These are phyloP conservation scores for Hypericum perforatum DNA, from an alignment of 345 rosid species.

Conservation along the genomic window DNA sequence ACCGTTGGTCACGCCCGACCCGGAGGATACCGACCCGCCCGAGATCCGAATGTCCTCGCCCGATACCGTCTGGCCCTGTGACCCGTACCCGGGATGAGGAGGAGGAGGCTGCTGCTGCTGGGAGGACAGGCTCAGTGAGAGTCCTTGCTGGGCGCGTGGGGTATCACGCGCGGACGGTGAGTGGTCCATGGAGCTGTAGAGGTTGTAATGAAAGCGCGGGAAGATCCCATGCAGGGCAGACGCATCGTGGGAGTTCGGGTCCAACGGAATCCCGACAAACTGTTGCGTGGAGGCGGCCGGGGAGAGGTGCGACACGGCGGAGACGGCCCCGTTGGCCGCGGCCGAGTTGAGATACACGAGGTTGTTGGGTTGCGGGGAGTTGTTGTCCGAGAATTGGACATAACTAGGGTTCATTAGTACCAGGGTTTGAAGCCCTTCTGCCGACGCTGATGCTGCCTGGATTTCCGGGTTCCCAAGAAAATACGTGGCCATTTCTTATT, in stretches of 20 bases:
- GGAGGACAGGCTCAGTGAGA: slow-evolving; percentile 80
- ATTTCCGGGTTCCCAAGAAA: slow-evolving; percentile 72
- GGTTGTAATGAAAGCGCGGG: slow-evolving; percentile 69
- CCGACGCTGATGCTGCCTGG: slow-evolving; percentile 25
- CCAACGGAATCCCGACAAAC: slow-evolving; percentile 78
- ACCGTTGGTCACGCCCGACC: slow-evolving; percentile 68
- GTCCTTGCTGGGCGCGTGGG: slow-evolving; percentile 69
- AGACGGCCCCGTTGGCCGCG: slow-evolving; percentile 18
- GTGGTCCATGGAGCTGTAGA: slow-evolving; percentile 52
- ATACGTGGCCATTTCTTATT: slow-evolving; percentile 59
- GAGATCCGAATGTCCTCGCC: slow-evolving; percentile 44
- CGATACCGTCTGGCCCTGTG: slow-evolving; percentile 28
- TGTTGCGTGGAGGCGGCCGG: slow-evolving; percentile 61
- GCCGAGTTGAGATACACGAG: slow-evolving; percentile 47
- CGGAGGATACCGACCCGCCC: slow-evolving; percentile 53
- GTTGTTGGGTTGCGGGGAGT: slow-evolving; percentile 39
- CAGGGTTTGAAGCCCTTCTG: slow-evolving; percentile 82
- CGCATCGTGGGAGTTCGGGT: slow-evolving; percentile 36
- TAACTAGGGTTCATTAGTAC: slow-evolving; percentile 95
- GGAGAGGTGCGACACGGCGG: slow-evolving; percentile 22
- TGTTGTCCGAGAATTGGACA: slow-evolving; percentile 62
- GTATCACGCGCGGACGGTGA: slow-evolving; percentile 43
- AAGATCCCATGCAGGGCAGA: slow-evolving; percentile 67
- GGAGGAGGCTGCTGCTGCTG: slow-evolving; percentile 31
- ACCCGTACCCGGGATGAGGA: slow-evolving; percentile 25